Evolutionary conservation across 2,329 filamentous ascomycete species (phyloP), one percentile per base, ranked within the genome.

Genomic region (Neofusicoccum sp.): DNA sequence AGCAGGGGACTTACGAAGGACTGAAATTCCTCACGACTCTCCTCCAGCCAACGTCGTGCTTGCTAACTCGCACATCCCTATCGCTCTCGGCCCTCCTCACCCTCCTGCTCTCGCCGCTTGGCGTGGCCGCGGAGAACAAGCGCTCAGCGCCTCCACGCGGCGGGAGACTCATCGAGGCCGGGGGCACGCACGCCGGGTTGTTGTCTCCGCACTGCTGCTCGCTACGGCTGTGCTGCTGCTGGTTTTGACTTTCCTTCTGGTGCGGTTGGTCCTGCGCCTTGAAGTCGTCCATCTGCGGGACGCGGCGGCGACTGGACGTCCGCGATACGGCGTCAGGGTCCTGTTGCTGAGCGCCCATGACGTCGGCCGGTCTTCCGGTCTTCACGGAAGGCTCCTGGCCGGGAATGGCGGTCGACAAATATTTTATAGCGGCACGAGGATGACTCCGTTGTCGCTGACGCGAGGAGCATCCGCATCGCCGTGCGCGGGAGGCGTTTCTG

Each of bases 21-120:
- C 68, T 72, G 60, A 76, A 75, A 60, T 76, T 75, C 12, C 71
- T 62, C 0, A 76, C 69, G 4, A 74, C 67, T 8, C 71, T 67
- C 6, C 73, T 68, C 73, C 73, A 76, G 7, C 59, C 59, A 26
- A 61, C 49, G 12, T 61, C 49, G n/a, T 61, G 43, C 33, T 61
- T 61, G 40, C 11, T 49, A 31, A 11, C 8, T 7, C 31, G 14
- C 16, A 44, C 43, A 8, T 30, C 26, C 28, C 9, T 14, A 3
- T 57, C 40, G 1, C 58, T 34, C 28, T 47, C 26, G 1, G 33
- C 16, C 14, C 14, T 9, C 38, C 16, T n/a, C 1, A 51, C 36
- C 1, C 6, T 34, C 20, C 33, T 44, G 6, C n/a, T 53, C 40
- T 44, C 38, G 36, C 58, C 30, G 26, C 26, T 44, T 20, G 41